Base-by-base conservation (phyloP, 257 asterid species). In the Cinchona pubescens region DNA sequence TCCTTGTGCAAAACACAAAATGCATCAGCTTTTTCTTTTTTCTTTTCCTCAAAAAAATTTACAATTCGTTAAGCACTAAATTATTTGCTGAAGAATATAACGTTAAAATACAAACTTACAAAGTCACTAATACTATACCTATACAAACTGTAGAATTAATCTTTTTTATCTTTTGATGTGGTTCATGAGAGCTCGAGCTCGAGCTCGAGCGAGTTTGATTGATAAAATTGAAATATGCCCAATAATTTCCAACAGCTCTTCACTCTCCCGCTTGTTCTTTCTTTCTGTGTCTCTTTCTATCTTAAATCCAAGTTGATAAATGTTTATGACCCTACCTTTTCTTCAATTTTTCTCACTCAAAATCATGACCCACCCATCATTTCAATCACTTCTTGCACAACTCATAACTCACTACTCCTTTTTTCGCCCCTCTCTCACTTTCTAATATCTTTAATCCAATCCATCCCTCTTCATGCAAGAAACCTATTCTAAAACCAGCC, bases 361-460 rank as follows among this genome's bases (percentile, higher is more conserved):
- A 76, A 78, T 78, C 83, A 80, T 83, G 87, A 69, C 82, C 79
- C 83, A 67, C 86, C 84, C 78, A 81, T 88, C 96, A 76, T 76
- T 45, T 91, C 92, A 91, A 86, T 90, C 96, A 83, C 85, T 74
- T 87, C 88, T 72, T 62, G 79, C 81, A 43, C 81, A 78, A 79
- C 82, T 79, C 88, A 85, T 76, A 72, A 64, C 82, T 71, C 53
- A 34, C 64, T 56, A 42, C 30, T 1, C 7, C 7, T 70, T 70
- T 76, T 59, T 71, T 69, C 68, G 62, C 76, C 75, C 72, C 72
- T 62, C 77, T 43, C 61, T 37, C 60, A 55, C 40, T 78, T 23
- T 3, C 15, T 15, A 49, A 51, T 34, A 35, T 53, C 27, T 37
- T 72, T 13, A 35, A 23, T 4, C 18, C 30, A 53, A 1, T 6